Evolutionary conservation across 2,329 filamentous ascomycete species (phyloP).

Genomic region (Coniella vitis): DNA sequence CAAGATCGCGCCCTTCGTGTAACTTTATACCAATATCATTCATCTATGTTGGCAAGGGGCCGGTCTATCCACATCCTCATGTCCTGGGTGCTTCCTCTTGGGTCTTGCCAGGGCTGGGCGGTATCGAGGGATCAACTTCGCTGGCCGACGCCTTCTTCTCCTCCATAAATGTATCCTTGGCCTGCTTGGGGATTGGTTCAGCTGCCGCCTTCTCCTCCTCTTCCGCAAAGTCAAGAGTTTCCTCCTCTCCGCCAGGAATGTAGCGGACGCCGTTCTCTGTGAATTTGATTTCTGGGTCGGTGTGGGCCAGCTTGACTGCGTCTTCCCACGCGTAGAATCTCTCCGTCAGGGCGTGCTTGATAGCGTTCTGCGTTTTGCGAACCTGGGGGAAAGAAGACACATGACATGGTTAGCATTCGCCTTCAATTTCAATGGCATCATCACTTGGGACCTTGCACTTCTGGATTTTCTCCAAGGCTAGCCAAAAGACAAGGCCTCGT

Average conservation of each 20-base stretch:
- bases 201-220: constrained; percentile 3
- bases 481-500: too few relatives aligned
- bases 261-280: neutral
- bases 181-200: too few relatives aligned
- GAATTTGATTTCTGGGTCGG: constrained; percentile 58
- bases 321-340: constrained; percentile 84
- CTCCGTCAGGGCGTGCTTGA: constrained; percentile 81
- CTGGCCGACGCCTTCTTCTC: constrained; percentile 12
- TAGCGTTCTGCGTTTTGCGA: constrained; percentile 67
- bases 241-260: constrained; percentile 26
- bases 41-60: too few relatives aligned
- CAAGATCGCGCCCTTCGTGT: neutral
- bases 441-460: too few relatives aligned
- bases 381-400: constrained; percentile 46
- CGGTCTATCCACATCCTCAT: neutral
- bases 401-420: neutral
- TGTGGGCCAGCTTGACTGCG: constrained; percentile 57
- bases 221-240: constrained; percentile 16
- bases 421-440: too few relatives aligned
- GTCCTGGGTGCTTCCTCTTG: constrained; percentile 11
- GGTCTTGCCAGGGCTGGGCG: constrained; percentile 6
- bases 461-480: neutral
- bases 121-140: constrained; percentile 14
- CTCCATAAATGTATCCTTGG: constrained; percentile 5
- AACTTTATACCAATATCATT: neutral